Evolutionary conservation across 352 stramenopile genomes (phyloP), one percentile per base, ranked within the genome.

Genomic region (Pythium pyrilobum): DNA sequence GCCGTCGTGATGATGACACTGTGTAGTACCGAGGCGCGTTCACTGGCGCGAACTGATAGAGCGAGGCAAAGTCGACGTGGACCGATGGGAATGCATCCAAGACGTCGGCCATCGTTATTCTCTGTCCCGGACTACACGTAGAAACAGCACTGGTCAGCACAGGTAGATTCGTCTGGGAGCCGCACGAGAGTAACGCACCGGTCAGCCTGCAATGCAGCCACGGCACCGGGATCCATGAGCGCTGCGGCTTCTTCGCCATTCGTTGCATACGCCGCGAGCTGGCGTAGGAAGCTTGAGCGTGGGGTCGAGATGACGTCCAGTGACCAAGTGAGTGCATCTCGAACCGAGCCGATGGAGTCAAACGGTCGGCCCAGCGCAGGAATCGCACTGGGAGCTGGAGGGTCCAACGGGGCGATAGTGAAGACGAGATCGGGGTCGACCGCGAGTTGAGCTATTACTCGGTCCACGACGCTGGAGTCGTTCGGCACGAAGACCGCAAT

Each of bases 21-120:
- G 81, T 92, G 71, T 94, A 94, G 52, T 91, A 90, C 11, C 84
- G 71, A 16, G 80, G 70, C 0, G 74, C 63, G 53, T 90, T 90
- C 24, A 59, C 46, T 13, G 84, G 79, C 6, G 71, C 81, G 20
- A 91, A 60, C 48, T 89, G 74, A 50, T 87, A 78, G 57, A 92
- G 88, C 31, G 69, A 72, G 4, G 49, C 50, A 33, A 91, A 89
- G 36, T 70, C 79, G 21, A 92, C 47, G 4, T 57, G 68, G 39
- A 92, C 27, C 3, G 84, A 94, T 27, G 77, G 68, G 44, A 86
- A 89, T 10, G 62, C 59, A 34, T 87, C 78, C 5, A 92, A 72
- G 37, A 94, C 52, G 46, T 92, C 79, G 25, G 70, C 63, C 0
- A 93, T 33, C 1, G 76, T 84, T 41, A 72, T 68, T n/a, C 67